Evolutionary conservation across 75 land plant genomes (phyloP), one percentile per base, ranked within the genome.

Genomic region (Ceratopteris richardii): DNA sequence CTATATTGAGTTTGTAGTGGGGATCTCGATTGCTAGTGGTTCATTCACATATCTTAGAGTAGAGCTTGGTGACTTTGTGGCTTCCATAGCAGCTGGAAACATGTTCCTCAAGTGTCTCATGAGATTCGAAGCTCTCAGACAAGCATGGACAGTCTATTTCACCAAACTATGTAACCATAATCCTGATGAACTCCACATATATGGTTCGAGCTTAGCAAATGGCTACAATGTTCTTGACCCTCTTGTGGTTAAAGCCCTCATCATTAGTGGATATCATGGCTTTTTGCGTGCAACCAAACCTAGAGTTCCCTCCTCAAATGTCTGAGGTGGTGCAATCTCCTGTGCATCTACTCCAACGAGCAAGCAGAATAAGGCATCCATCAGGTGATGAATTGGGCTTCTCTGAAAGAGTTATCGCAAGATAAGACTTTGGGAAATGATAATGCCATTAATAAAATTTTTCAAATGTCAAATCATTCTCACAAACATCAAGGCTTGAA

Each of bases 61-160:
- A 47, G 97, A 91, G 79, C 73, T 91, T 9, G 97, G 97, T 0
- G 97, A 91, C 47, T 87, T 91, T 59, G 58, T 81, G 21, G 91
- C 97, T 5, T 91, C 69, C 67, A 65, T 91, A 23, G 92, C 88
- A 2, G 97, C 92, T 20, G 97, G 92, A 4, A 91, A 91, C 67
- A 91, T 91, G 33, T 58, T 91, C 18, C 61, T 91, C n/a, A 92
- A 91, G 60, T 87, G 77, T 53, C 63, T 91, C n/a, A 76, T 91
- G 23, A 55, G 72, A 6, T 71, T 77, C 25, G 97, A 88, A 6
- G 81, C 80, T 0, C 85, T 91, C n/a, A 83, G 85, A 0, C 61
- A 92, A 1, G 55, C 88, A 0, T 91, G 92, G 88, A 87, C 97
- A 0, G 76, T 82, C 36, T 87, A 91, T 80, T 74, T 91, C 51